Evolutionary conservation across 495 filamentous ascomycete genomes (phyloP).

Genomic region (Xylona heveae): DNA sequence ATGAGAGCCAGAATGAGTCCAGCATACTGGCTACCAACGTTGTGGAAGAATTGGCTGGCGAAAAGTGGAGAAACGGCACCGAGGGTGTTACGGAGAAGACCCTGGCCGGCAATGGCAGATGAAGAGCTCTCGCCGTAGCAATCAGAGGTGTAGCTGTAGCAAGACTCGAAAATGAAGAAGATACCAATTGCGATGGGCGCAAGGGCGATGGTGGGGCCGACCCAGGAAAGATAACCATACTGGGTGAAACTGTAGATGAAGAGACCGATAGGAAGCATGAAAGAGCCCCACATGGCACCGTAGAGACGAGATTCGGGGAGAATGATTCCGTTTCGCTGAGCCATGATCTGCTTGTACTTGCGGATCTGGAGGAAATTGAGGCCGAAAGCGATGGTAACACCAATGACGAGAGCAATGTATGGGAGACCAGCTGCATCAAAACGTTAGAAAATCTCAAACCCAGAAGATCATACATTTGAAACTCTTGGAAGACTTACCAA

Average conservation of each 20-base stretch:
- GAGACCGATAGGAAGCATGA: conserved; percentile 8
- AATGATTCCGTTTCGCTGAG: conserved; percentile 1
- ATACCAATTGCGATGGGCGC: no score
- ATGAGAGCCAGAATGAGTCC: conserved; percentile 21
- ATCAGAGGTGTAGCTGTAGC: no score
- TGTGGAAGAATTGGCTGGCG: conserved; percentile 9
- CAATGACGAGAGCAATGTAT: conserved; percentile 10
- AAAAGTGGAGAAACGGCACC: conserved; percentile 12
- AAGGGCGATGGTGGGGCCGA: conserved; percentile 8
- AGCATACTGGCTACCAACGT: conserved; percentile 24
- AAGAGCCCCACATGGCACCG: conserved; percentile 4
- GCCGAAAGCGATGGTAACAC: conserved; percentile 5
- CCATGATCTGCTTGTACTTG: conserved; percentile 7
- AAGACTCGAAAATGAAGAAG: no score
- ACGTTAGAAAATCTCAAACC: no score
- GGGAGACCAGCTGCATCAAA: conserved; percentile 7
- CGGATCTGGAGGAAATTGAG: conserved; percentile 7
- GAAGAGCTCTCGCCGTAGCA: conserved; percentile 24
- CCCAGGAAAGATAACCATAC: conserved; percentile 6
- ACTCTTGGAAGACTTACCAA: no score
- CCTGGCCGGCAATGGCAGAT: conserved; percentile 11
- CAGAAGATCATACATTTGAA: no score
- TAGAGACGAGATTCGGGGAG: conserved; percentile 5
- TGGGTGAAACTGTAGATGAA: conserved; percentile 10
- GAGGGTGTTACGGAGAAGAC: conserved; percentile 10